Percentiles rank a stretch among this genome's conserved stretches.
These are phyloP conservation scores for Hymenoscyphus occultus DNA, from an alignment of 2,329 filamentous ascomycete species.

Conservation along the genomic window DNA sequence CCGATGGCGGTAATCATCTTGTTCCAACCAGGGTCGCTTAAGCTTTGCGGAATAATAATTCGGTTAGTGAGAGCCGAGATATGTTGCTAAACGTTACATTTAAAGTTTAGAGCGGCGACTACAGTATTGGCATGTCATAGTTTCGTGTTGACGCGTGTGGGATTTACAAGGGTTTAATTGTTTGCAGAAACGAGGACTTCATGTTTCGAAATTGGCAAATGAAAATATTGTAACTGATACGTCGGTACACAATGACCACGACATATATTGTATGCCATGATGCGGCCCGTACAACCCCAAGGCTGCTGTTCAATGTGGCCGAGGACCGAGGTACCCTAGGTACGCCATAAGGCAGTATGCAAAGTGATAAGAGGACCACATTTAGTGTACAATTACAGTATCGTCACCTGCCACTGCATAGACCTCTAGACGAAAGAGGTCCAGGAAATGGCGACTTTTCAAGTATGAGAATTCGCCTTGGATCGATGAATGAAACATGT, in stretches of 20 bases:
- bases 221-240: neutral
- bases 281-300: neutral
- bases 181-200: neutral
- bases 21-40: neutral
- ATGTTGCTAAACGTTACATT: neutral
- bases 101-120: neutral
- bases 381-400: neutral
- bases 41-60: constrained; percentile 2
- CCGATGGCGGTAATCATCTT: neutral
- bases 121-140: neutral
- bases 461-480: neutral
- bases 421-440: neutral
- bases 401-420: neutral
- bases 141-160: neutral
- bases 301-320: neutral
- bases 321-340: neutral
- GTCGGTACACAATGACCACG: neutral
- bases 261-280: neutral
- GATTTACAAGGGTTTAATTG: neutral
- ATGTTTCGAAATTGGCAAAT: neutral
- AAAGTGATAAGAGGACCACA: neutral
- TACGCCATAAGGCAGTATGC: neutral
- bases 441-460: neutral
- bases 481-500: neutral
- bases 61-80: neutral